Percentiles rank a stretch among this genome's conserved stretches.
These are phyloP conservation scores for Arabidopsis thaliana DNA, from an alignment of 345 rosid species.

Conservation along the genomic window TAIR10.1 NC_003074.8:2731501-2732000, in stretches of 20 bases:
- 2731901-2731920: constrained; percentile 6
- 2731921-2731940: constrained; percentile 14
- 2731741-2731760: constrained; percentile 16
- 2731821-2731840: constrained; percentile 6
- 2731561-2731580: constrained; percentile 16
- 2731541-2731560: constrained; percentile 53
- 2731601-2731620: constrained; percentile 23
- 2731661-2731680: constrained; percentile 91
- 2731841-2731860: constrained; percentile 8
- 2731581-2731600: constrained; percentile 11
- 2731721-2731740: background rate
- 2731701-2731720: constrained; percentile 23
- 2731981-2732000: constrained; percentile 83
- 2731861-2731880: constrained; percentile 14
- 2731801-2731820: constrained; percentile 8
- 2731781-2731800: constrained; percentile 6
- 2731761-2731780: constrained; percentile 8
- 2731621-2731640: constrained; percentile 70
- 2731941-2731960: constrained; percentile 78
- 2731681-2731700: constrained; percentile 27
- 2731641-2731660: constrained; percentile 80
- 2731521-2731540: constrained; percentile 80
- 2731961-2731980: constrained; percentile 83
- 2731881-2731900: constrained; percentile 19
- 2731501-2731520: constrained; percentile 86